A percentile compares a stretch with the other conserved stretches of the same genome.
These are phyloP conservation scores for Lasiosphaeriaceae sp. DNA, from an alignment of 495 filamentous ascomycete species.

Conservation along the genomic window DNA sequence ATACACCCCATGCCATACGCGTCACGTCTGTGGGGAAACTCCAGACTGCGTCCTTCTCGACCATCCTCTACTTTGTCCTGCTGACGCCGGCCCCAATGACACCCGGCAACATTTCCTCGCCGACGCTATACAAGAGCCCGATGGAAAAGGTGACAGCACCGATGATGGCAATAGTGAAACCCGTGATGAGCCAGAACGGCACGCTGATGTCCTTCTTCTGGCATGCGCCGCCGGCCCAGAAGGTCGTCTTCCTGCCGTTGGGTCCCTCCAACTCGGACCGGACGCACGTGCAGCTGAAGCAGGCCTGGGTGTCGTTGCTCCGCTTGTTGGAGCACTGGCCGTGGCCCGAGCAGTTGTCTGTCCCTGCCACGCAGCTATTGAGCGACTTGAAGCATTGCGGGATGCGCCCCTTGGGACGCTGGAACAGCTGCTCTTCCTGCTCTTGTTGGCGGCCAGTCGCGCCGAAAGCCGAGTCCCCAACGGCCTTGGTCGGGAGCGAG, in stretches of 20 bases:
- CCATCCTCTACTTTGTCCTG: slow-evolving; percentile 42
- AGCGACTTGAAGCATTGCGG: slow-evolving; percentile 62
- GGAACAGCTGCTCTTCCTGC: not conserved
- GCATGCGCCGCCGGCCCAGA: slow-evolving; percentile 83
- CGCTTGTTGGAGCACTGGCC: slow-evolving; percentile 65
- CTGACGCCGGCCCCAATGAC: slow-evolving; percentile 85
- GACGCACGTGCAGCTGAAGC: slow-evolving; percentile 74
- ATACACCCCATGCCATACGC: not conserved
- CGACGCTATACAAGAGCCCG: slow-evolving; percentile 72
- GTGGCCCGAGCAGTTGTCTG: slow-evolving; percentile 71
- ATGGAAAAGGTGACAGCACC: slow-evolving; percentile 61
- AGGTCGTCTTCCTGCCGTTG: slow-evolving; percentile 34
- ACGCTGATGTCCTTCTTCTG: slow-evolving; percentile 88
- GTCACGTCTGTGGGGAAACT: not conserved
- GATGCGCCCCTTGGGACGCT: slow-evolving; percentile 11
- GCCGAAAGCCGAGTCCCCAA: slow-evolving; percentile 19
- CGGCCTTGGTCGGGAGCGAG: slow-evolving; percentile 10
- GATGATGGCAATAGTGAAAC: slow-evolving; percentile 62
- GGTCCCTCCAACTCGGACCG: slow-evolving; percentile 44
- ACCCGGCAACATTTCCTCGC: slow-evolving; percentile 73
- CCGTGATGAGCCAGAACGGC: slow-evolving; percentile 78
- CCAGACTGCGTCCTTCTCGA: not conserved
- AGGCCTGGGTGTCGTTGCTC: slow-evolving; percentile 39
- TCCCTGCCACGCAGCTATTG: slow-evolving; percentile 56
- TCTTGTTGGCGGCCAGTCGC: not conserved